Conservation (phyloP, 106 monocot genomes). For the Allium sativum region DNA sequence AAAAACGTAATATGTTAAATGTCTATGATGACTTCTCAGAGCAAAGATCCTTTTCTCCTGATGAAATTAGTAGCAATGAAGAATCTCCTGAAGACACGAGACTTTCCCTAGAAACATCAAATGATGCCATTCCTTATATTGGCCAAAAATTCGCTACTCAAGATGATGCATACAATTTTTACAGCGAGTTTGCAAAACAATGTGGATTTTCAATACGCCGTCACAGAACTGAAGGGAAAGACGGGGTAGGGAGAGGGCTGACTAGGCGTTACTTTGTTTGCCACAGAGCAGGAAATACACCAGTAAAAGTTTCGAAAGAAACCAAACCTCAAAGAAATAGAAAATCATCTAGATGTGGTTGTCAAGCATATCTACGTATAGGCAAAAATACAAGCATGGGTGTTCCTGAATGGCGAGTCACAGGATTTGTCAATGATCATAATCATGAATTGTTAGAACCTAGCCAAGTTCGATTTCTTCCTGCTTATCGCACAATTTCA, state of each 20-base stretch:
- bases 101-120: slow-evolving; percentile 55
- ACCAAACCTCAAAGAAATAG: slow-evolving; percentile 69
- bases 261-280: slow-evolving; percentile 80
- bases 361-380: slow-evolving; percentile 78
- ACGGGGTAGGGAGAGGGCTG: slow-evolving; percentile 69
- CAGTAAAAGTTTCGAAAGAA: slow-evolving; percentile 36
- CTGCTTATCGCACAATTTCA: slow-evolving; percentile 68
- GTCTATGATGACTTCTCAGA: slow-evolving; percentile 52
- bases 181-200: slow-evolving; percentile 62
- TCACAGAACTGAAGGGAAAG: slow-evolving; percentile 78
- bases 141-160: slow-evolving; percentile 69
- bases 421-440: slow-evolving; percentile 68
- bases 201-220: slow-evolving; percentile 82
- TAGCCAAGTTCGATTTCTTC: slow-evolving; percentile 75
- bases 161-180: slow-evolving; percentile 80
- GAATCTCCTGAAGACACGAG: slow-evolving; percentile 39
- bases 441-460: slow-evolving; percentile 80
- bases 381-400: slow-evolving; percentile 35
- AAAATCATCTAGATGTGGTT: slow-evolving; percentile 78
- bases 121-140: slow-evolving; percentile 49
- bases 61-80: slow-evolving; percentile 44
- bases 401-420: slow-evolving; percentile 65
- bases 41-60: slow-evolving; percentile 55
- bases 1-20: slow-evolving; percentile 32
- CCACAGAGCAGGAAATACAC: slow-evolving; percentile 81